These are phyloP conservation scores for Gossypium turneri DNA, from an alignment of 345 rosid genomes.

Conservation along the genomic window DNA sequence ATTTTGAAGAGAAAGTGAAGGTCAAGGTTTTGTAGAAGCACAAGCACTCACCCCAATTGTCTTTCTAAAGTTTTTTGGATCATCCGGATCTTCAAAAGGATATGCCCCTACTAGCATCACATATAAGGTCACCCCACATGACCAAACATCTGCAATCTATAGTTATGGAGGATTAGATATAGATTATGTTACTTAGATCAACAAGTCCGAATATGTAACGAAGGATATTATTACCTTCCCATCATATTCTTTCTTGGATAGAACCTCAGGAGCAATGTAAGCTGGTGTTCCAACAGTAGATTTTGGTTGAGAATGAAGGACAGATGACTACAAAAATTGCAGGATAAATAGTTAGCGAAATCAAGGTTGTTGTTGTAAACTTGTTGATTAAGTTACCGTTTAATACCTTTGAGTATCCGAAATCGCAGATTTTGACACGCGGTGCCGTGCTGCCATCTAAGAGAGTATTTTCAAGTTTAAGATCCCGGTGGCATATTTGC, in stretches of 20 bases:
- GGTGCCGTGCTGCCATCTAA: constrained; percentile 62
- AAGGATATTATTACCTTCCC: constrained; percentile 38
- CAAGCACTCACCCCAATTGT: constrained; percentile 33
- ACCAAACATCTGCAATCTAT: constrained; percentile 60
- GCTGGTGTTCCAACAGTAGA: constrained; percentile 74
- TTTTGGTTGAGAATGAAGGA: constrained; percentile 76
- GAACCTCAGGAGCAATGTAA: constrained; percentile 67
- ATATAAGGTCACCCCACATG: constrained; percentile 57
- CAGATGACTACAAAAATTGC: constrained; percentile 36
- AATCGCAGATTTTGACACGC: constrained; percentile 64
- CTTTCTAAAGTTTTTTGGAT: constrained; percentile 53
- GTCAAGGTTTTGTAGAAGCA: constrained; percentile 30
- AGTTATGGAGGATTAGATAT: constrained; percentile 6
- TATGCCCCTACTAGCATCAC: constrained; percentile 64
- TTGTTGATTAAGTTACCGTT: not conserved
- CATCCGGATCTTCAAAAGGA: constrained; percentile 56
- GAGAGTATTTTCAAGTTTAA: constrained; percentile 72
- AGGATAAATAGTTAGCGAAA: constrained; percentile 9
- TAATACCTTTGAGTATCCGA: constrained; percentile 61
- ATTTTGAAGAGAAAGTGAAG: not conserved
- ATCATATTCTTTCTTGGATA: constrained; percentile 52
- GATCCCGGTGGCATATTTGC: constrained; percentile 70
- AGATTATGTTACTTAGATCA: not conserved
- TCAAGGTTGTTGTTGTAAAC: not conserved
- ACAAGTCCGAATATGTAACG: too few species aligned